A percentile compares a stretch with the other conserved stretches of the same genome.
These are phyloP conservation scores for Xylaria cubensis DNA, from an alignment of 495 filamentous ascomycete species.

Conservation along the genomic window DNA sequence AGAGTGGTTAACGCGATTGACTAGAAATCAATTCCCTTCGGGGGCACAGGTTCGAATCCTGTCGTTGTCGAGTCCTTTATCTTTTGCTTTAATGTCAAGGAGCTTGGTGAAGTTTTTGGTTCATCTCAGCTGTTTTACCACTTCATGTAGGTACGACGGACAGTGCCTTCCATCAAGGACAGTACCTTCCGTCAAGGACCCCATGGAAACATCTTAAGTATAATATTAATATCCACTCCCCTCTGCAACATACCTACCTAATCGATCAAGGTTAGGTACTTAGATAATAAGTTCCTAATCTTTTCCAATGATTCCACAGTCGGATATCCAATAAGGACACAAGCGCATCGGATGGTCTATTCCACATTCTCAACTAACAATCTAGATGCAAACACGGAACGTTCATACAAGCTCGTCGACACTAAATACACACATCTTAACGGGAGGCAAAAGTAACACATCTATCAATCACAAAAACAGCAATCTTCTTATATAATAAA, in stretches of 20 bases:
- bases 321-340: not conserved
- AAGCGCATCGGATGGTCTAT: not conserved
- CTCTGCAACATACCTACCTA: too few relatives aligned
- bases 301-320: not conserved
- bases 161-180: too few relatives aligned
- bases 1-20: slow-evolving; percentile 16
- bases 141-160: too few relatives aligned
- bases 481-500: not conserved
- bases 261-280: too few relatives aligned
- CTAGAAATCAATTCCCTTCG: slow-evolving; percentile 21
- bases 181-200: too few relatives aligned
- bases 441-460: not conserved
- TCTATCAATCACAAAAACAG: not conserved
- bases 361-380: not conserved
- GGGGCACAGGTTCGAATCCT: slow-evolving; percentile 12
- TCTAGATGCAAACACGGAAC: not conserved
- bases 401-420: not conserved
- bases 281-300: too few relatives aligned
- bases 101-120: not conserved
- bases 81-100: not conserved
- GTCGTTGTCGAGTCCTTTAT: not conserved
- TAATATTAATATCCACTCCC: too few relatives aligned
- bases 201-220: too few relatives aligned
- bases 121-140: not conserved
- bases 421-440: not conserved